A percentile compares a stretch with the other conserved stretches of the same genome.
Evolutionary conservation across 2,329 filamentous ascomycete genomes (phyloP).

Genomic region (Beauveria brongniartii): DNA sequence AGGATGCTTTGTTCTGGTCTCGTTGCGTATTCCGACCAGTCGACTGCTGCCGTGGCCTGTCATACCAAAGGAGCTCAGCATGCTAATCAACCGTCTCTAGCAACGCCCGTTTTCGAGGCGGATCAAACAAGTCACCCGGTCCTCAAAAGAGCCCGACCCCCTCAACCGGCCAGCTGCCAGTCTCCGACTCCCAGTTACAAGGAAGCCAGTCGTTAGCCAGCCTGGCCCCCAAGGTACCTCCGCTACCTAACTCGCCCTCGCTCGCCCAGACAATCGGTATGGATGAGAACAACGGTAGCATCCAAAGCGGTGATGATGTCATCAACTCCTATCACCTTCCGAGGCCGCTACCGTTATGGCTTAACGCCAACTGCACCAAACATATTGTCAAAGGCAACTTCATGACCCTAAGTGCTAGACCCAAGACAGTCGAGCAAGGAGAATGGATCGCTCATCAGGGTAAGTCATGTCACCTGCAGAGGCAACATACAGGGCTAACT

Average conservation of each 20-base stretch:
- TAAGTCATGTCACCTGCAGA: slow-evolving; percentile 35
- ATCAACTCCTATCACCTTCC: slow-evolving; percentile 57
- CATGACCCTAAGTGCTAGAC: slow-evolving; percentile 86
- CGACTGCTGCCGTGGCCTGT: not conserved
- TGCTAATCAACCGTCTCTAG: slow-evolving; percentile 23
- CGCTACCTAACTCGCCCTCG: slow-evolving; percentile 55
- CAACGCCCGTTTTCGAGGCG: slow-evolving; percentile 52
- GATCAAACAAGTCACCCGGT: slow-evolving; percentile 41
- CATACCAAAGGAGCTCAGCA: not conserved
- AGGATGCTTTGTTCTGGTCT: not conserved
- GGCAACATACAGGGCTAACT: not conserved
- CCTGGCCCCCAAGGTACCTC: slow-evolving; percentile 51
- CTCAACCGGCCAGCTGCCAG: slow-evolving; percentile 39
- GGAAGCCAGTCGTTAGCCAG: slow-evolving; percentile 43
- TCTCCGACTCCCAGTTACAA: slow-evolving; percentile 38
- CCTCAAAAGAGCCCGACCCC: slow-evolving; percentile 45
- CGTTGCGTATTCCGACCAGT: not conserved
- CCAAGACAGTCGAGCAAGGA: slow-evolving; percentile 85
- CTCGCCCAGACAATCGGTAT: slow-evolving; percentile 60
- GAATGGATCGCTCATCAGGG: slow-evolving; percentile 96
- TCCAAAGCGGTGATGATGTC: slow-evolving; percentile 43
- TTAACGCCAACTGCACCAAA: slow-evolving; percentile 66
- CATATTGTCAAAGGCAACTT: slow-evolving; percentile 97
- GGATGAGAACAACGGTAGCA: slow-evolving; percentile 48
- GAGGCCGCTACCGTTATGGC: slow-evolving; percentile 62